Conservation (phyloP, 805 yeast genomes). For the Saccharomycopsis guyanensis region DNA sequence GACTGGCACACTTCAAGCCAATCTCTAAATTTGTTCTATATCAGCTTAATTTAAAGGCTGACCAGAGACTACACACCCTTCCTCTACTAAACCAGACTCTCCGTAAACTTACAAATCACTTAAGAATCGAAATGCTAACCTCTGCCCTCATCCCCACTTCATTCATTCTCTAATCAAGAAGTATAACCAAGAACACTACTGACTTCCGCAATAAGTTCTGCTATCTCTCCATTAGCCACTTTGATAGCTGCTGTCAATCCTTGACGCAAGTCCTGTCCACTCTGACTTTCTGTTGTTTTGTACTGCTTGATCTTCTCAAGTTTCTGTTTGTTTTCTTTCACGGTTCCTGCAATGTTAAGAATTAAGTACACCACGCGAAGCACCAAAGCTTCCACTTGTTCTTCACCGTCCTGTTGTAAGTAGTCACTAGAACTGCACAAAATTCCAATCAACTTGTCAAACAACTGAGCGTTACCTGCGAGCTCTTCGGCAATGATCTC, state of each 20-base stretch:
- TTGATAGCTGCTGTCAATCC: not conserved
- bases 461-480: conserved; percentile 10
- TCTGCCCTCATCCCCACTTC: no score
- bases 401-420: conserved; percentile 4
- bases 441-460: conserved; percentile 17
- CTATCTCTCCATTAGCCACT: not conserved
- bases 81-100: no score
- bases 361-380: conserved; percentile 17
- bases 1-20: no score
- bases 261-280: not conserved
- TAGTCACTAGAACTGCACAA: conserved; percentile 12
- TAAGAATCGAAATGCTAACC: no score
- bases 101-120: no score
- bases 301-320: not conserved
- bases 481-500: conserved; percentile 21
- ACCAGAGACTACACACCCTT: no score
- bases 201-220: not conserved
- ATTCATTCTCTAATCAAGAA: no score
- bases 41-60: no score
- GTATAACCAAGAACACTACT: not conserved
- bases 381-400: conserved; percentile 8
- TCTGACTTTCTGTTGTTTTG: no score
- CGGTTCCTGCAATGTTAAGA: conserved; percentile 8
- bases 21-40: no score
- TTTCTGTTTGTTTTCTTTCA: not conserved